A percentile compares a stretch with the other conserved stretches of the same genome.
phyloP scores from a whole-genome alignment of 2,329 filamentous ascomycete genomes.

The Chrysoporthe cubensis region DNA sequence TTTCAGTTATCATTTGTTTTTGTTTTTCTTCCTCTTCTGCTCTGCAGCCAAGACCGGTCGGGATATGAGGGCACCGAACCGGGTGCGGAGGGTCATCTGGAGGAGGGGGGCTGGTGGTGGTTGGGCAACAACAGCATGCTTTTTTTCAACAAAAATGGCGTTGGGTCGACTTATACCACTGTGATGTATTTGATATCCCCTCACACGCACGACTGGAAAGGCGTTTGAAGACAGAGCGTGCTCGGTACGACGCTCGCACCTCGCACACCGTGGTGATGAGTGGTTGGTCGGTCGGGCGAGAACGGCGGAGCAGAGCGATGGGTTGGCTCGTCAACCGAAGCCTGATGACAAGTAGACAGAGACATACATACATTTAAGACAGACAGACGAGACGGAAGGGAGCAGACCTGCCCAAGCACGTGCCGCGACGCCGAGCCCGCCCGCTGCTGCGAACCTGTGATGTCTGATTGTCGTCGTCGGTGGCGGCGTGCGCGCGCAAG shows the following conservation, averaged over 20 bases:
- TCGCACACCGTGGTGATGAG: neutral
- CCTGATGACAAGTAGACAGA: constrained; percentile 17
- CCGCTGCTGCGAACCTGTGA: neutral
- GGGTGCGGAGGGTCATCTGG: neutral
- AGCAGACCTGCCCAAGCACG: neutral
- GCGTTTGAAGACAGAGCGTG: constrained; percentile 20
- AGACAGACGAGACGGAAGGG: constrained; percentile 10
- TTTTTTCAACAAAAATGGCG: constrained; percentile 32
- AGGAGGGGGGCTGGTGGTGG: constrained; percentile 9
- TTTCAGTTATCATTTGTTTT: constrained; percentile 13
- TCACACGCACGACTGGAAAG: constrained; percentile 14
- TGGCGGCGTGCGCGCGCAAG: no score
- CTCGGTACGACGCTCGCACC: neutral
- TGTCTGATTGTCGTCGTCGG: neutral
- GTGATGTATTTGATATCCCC: constrained; percentile 28
- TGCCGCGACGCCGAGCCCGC: neutral
- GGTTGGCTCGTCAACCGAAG: constrained; percentile 29
- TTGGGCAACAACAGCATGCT: constrained; percentile 25
- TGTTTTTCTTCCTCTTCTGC: neutral
- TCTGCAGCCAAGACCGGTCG: constrained; percentile 1
- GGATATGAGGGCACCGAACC: constrained; percentile 12
- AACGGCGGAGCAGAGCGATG: constrained; percentile 5
- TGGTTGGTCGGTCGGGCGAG: neutral
- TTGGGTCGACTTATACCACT: constrained; percentile 29
- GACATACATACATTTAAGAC: neutral